Base-by-base conservation (phyloP, 2,329 filamentous ascomycete species). In the Ceratocystis variospora region DNA sequence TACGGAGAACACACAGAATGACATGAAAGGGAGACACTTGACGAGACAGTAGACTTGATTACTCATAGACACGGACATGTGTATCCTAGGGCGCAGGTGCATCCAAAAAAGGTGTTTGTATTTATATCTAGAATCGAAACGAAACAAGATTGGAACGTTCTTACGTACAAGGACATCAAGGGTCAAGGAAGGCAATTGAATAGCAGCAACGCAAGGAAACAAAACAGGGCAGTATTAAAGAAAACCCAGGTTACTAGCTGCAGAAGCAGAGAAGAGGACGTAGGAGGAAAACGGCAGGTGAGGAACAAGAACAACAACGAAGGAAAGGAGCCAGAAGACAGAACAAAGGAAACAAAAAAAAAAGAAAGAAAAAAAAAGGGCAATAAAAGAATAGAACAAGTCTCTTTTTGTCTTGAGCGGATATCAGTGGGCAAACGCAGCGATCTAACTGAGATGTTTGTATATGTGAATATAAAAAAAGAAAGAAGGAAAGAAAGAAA, bases 211-310 rank as follows among this genome's bases (percentile, higher is more conserved):
- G 59, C 46, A 59, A 66, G 31, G 57, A 41, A 48, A 46, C n/a
- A 59, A 44, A 41, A 33, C 46, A 67, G 22, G 48, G 33, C 48
- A 66, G 15, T 41, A 41, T 41, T 41, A 15, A 10, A 41, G 37
- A 41, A 41, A 15, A 41, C 37, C 37, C 37, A 41, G 37, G 37
- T 15, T 41, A 41, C 37, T 41, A 15, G 37, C 37, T 3, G 12
- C 37, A 10, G 37, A 41, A 41, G 48, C 45, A 62, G 66, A 63
- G 66, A 53, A 66, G 64, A 65, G 55, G 64, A 61, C 68, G 68
- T 68, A 70, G 66, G 68, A 69, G 68, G 5, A 50, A 19, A 25
- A 25, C 22, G 31, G 65, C 68, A 71, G 70, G 66, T 48, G 62
- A 69, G 69, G 48, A 61, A 61, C 12, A 19, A 66, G 65, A 63